Evolutionary conservation across 768 basidiomycete species (phyloP), one percentile per base, ranked within the genome.

Genomic region (Mycena vitilis): DNA sequence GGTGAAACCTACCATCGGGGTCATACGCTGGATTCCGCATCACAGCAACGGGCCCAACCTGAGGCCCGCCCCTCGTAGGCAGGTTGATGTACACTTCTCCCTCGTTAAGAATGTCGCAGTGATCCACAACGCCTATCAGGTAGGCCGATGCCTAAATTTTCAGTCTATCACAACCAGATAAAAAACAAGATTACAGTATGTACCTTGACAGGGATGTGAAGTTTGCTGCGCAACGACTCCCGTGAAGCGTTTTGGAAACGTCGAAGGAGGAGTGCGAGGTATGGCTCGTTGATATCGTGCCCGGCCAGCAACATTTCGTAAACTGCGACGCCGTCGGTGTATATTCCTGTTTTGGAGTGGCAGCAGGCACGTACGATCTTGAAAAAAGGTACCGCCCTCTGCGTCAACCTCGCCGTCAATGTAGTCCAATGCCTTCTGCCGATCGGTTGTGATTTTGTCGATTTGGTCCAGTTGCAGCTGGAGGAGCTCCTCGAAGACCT

Each of bases 1-100:
- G 30, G 30, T 20, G 58, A 18, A 38, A 5, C 23, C 9, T 34
- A 61, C 73, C 71, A 16, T 65, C 59, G 6, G 72, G 66, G 23
- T 68, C 72, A 51, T 72, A 72, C 5, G 70, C 70, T 1, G 75
- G 73, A 57, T 72, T 73, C 44, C 74, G 45, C 48, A 69, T 60
- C 16, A 72, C 68, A 4, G 66, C 61, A 16, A 75, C 65, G 0
- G 58, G 53, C 1, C 74, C 72, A 18, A 71, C 65, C 22, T 65
- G 59, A 3, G 71, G 58, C 4, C 69, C 72, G 8, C 68, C 70
- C 34, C 51, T 30, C 30, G 30, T 30, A 30, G 30, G 67, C 5
- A 74, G 18, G 62, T 74, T 74, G 15, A 75, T 63, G 59, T 70
- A 75, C n/a, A 75, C 73, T 45, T 75, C 70, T 18, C 71, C 69